Evolutionary conservation across 1,139 yeast genomes (phyloP).

Genomic region (Spathaspora sp.): DNA sequence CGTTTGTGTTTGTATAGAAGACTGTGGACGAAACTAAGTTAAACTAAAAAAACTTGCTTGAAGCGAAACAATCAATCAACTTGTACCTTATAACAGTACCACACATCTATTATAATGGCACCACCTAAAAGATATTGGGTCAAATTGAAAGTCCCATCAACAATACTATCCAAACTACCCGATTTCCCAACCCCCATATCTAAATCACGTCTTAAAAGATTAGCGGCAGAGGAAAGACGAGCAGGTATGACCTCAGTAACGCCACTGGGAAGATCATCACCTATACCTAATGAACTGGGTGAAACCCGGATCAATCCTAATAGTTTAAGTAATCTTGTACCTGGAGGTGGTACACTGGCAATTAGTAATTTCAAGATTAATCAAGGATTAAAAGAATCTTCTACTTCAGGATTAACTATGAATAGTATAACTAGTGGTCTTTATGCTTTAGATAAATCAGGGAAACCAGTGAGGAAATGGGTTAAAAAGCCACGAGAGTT

Average conservation of each 20-base stretch:
- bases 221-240: conserved; percentile 30
- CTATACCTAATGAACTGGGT: conserved; percentile 9
- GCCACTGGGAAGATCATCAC: conserved; percentile 16
- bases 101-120: conserved; percentile 21
- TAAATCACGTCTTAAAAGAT: conserved; percentile 30
- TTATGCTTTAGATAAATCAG: conserved; percentile 45
- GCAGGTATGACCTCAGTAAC: conserved; percentile 15
- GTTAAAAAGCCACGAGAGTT: conserved; percentile 43
- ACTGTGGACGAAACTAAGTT: too few relatives aligned
- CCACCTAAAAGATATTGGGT: conserved; percentile 36
- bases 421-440: conserved; percentile 29
- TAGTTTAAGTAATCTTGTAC: conserved; percentile 13
- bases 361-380: conserved; percentile 32
- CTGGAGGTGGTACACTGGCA: conserved; percentile 1
- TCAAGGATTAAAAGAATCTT: conserved; percentile 41
- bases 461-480: conserved; percentile 55
- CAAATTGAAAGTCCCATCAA: conserved; percentile 31
- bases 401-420: conserved; percentile 45
- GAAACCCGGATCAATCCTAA: not conserved
- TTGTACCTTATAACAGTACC: too few relatives aligned
- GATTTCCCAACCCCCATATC: conserved; percentile 31
- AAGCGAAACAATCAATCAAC: too few relatives aligned
- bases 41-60: too few relatives aligned
- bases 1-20: too few relatives aligned
- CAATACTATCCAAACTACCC: conserved; percentile 35